These are phyloP conservation scores for Anisodus tanguticus DNA, from an alignment of 257 asterid species.

Conservation along the genomic window DNA sequence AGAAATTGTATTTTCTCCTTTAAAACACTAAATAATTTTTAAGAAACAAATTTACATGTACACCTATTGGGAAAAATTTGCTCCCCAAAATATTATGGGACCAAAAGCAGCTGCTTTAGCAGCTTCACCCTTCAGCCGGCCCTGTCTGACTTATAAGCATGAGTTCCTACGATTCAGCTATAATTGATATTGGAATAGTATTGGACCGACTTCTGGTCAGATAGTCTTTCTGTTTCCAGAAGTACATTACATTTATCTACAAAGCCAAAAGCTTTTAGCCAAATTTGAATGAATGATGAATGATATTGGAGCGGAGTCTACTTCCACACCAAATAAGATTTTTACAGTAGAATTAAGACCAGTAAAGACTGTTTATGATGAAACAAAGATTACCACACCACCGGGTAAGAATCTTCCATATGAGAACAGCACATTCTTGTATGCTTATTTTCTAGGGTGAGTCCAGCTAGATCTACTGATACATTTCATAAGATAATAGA, in stretches of 20 bases:
- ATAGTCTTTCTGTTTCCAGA: constrained; percentile 3
- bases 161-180: not conserved
- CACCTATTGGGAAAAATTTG: not conserved
- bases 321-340: constrained; percentile 9
- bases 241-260: not conserved
- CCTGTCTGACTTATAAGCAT: constrained; percentile 6
- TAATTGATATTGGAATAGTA: constrained; percentile 8
- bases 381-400: constrained; percentile 1
- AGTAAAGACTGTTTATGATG: not conserved
- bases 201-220: constrained; percentile 19
- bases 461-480: constrained; percentile 21
- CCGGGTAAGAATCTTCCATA: not conserved
- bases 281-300: not conserved
- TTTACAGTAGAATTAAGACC: not conserved
- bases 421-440: not conserved
- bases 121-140: not conserved
- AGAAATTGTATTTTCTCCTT: not conserved
- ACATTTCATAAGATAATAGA: constrained; percentile 4
- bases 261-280: not conserved
- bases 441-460: constrained; percentile 11
- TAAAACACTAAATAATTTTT: not conserved
- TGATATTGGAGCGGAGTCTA: not conserved
- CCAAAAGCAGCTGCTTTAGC: constrained; percentile 3
- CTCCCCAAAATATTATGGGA: not conserved
- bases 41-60: not conserved